Evolutionary conservation across 441 rosid species (phyloP), one percentile per base, ranked within the genome.

Genomic region (Manihot esculenta): DNA sequence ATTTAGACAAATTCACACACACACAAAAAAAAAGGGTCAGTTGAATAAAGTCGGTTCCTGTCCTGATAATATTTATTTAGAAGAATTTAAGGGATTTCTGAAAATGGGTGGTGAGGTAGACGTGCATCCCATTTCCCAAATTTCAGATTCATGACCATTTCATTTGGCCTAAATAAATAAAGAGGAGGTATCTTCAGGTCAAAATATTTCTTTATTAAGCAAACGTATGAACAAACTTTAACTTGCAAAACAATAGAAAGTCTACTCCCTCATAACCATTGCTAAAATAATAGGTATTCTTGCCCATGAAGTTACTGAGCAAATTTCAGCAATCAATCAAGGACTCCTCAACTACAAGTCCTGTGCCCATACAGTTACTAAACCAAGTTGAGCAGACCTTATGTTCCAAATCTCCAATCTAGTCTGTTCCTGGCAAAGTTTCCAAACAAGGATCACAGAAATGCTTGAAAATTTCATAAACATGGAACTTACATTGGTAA

Each of bases 111-210:
- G 49, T 61, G 82, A 64, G 44, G 26, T 47, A 63, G 85, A 83
- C 89, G 87, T 85, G 89, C 84, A 2, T 56, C 27, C 80, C 89
- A 85, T 72, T 42, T 64, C 62, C 23, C 15, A 38, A 38, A 50
- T 26, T 30, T 14, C 58, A 47, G 65, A 42, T 38, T 26, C 26
- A n/a, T 35, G n/a, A 35, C 15, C 53, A 23, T 55, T 20, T 24
- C 35, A 30, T 18, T 68, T 7, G 74, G 30, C 74, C 33, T 26
- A 42, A 49, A 18, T 26, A 42, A 49, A 18, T 58, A 12, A 20
- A 5, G 0, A 7, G 47, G 21, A 21, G 21, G 10, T 6, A 15
- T 55, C 10, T 51, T 26, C 18, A 67, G 54, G 73, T 74, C 65
- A 65, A 61, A n/a, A 45, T 74, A 44, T 54, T 54, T 70, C 51